Conservation (phyloP, 2,329 filamentous ascomycete genomes). For the Sporothrix globosa region DNA sequence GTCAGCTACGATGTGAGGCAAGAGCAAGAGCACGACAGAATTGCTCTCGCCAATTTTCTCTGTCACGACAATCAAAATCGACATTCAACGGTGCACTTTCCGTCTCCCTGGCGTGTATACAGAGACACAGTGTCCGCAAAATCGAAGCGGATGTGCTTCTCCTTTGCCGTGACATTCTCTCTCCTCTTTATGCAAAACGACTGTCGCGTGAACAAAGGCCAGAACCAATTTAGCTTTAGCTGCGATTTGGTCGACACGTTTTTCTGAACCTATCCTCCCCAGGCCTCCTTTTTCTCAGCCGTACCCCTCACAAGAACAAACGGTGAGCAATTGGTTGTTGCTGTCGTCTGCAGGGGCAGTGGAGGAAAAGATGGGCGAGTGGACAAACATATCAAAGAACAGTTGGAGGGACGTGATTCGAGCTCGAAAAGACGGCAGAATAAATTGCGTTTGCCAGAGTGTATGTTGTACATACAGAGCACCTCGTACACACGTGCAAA, state of each 20-base stretch:
- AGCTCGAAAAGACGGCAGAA: not conserved
- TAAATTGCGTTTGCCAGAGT: not conserved
- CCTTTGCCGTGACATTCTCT: not conserved
- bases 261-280: not conserved
- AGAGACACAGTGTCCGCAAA: constrained; percentile 3
- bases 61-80: not conserved
- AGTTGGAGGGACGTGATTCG: not conserved
- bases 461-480: not conserved
- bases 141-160: not conserved
- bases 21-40: constrained; percentile 13
- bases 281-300: not conserved
- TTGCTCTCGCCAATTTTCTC: not conserved
- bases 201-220: constrained; percentile 16
- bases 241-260: not conserved
- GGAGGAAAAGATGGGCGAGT: constrained; percentile 5
- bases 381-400: not conserved
- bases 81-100: not conserved
- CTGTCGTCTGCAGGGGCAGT: not conserved
- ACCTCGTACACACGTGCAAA: not conserved
- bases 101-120: not conserved
- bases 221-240: constrained; percentile 21
- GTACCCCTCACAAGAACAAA: not conserved
- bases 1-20: not conserved
- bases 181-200: too few species aligned
- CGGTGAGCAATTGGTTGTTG: constrained; percentile 3